These are phyloP conservation scores for Handroanthus guayacan DNA, from an alignment of 257 asterid species.

Conservation along the genomic window DNA sequence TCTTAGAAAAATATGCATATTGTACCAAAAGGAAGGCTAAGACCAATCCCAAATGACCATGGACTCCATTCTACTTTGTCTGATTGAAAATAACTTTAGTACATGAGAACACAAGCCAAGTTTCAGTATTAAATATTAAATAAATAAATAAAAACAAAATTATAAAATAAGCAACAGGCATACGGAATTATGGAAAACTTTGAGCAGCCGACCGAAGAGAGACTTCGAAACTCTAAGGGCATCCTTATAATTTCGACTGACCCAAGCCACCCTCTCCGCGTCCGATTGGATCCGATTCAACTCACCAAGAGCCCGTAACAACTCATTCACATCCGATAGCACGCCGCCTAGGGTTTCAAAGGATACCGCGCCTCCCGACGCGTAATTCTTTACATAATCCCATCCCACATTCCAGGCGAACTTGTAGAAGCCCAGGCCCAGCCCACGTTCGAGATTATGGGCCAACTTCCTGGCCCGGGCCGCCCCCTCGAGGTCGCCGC, in stretches of 20 bases:
- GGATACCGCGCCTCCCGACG: constrained; percentile 62
- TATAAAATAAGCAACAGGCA: constrained; percentile 3
- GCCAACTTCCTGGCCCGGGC: constrained; percentile 63
- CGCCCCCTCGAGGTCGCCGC: constrained; percentile 75
- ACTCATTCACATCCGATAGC: constrained; percentile 62
- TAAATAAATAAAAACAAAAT: neutral
- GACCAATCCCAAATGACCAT: too few relatives aligned
- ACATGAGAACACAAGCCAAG: too few relatives aligned
- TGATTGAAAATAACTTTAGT: neutral
- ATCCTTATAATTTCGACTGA: constrained; percentile 57
- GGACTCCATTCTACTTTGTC: too few relatives aligned
- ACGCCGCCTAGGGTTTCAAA: constrained; percentile 50
- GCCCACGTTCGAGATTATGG: constrained; percentile 49
- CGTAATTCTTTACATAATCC: constrained; percentile 67
- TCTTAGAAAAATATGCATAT: too few relatives aligned
- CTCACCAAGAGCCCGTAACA: constrained; percentile 51
- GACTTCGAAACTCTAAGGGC: constrained; percentile 55
- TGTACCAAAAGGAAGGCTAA: too few relatives aligned
- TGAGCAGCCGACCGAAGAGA: constrained; percentile 55
- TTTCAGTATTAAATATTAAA: too few relatives aligned
- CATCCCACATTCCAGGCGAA: constrained; percentile 61
- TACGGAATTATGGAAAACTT: constrained; percentile 63
- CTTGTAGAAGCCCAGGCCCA: constrained; percentile 68
- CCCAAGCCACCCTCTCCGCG: constrained; percentile 67
- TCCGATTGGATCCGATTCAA: constrained; percentile 55